Conservation (phyloP, 192 early-diverging fungal species). For the Backusella liffmaniae region DNA sequence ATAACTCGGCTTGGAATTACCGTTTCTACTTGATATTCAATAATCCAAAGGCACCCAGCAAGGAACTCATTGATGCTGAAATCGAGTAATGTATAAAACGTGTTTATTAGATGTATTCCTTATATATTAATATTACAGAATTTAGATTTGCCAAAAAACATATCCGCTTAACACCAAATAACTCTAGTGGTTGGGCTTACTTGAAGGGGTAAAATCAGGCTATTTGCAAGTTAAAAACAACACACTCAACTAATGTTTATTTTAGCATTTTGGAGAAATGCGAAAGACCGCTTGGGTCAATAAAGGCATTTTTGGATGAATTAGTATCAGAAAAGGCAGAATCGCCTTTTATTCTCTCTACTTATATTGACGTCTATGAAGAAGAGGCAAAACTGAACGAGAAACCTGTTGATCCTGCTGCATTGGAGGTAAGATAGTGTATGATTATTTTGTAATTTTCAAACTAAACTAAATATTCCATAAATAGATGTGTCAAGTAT, state of each 20-base stretch:
- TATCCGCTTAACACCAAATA: conserved; percentile 82
- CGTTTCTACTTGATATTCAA: conserved; percentile 75
- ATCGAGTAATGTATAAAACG: conserved; percentile 53
- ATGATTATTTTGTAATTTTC: not conserved
- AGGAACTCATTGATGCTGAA: conserved; percentile 56
- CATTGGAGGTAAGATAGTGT: conserved; percentile 33
- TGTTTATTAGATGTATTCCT: not conserved
- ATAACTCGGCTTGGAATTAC: conserved; percentile 99
- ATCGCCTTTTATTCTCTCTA: conserved; percentile 41
- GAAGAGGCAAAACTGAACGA: conserved; percentile 36
- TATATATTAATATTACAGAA: not conserved
- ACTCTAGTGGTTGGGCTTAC: conserved; percentile 94
- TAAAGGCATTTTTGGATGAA: conserved; percentile 44
- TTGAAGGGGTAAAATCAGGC: conserved; percentile 62
- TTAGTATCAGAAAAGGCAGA: conserved; percentile 33
- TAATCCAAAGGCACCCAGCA: conserved; percentile 31
- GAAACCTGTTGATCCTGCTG: conserved; percentile 35
- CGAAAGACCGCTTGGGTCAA: conserved; percentile 25
- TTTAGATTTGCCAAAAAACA: conserved; percentile 60
- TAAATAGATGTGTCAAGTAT: conserved; percentile 45
- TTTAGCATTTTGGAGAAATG: conserved; percentile 41
- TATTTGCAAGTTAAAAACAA: not conserved
- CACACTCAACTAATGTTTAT: not conserved
- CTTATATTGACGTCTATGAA: conserved; percentile 48
- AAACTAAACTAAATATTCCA: too few species aligned